Base-by-base conservation (phyloP, 139 green algal species). In the Chlorella ohadii region DNA sequence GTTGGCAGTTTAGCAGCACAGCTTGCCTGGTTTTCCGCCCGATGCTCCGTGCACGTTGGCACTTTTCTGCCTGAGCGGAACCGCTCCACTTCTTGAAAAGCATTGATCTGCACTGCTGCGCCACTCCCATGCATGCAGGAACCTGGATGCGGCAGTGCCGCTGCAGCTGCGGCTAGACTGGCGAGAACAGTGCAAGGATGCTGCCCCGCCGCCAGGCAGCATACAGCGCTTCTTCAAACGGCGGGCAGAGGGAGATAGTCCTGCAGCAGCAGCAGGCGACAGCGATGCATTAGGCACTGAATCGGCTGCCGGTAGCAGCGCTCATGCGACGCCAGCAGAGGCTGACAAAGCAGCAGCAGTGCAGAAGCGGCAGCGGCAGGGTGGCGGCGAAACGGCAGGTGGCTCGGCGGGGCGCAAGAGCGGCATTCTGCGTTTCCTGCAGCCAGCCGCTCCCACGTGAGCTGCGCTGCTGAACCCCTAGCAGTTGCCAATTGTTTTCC, bases 341-440 rank as follows among this genome's bases (percentile, higher is more conserved):
- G 36, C 33, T 47, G 71, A 57, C 16, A 2, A 0, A 1, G 33
- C 25, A 38, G 71, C 23, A 5, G 39, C 12, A 33, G 67, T 27
- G 19, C 34, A 20, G 19, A 38, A 31, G 67, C 36, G 13, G 34
- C 34, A 51, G 67, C 34, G 44, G 67, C 34, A 74, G 20, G 20
- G 27, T 4, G 31, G 31, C 65, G 34, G 34, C 3, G 36, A 17
- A 20, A 16, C 34, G 67, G 16, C 31, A 28, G 17, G 66, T 13
- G 66, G 34, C 33, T 25, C 68, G 68, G 68, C 36, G 56, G 68
- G 22, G 11, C 6, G 11, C 22, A 57, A 19, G 22, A 36, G 70
- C 70, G 41, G 70, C 39, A 76, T 76, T 25, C 39, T 76, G 23
- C 39, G 70, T 25, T 76, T 76, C 39, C 70, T 76, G 70, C 39